Conservation (phyloP, 2,329 filamentous ascomycete genomes). For the Helicocarpus griseus region DNA sequence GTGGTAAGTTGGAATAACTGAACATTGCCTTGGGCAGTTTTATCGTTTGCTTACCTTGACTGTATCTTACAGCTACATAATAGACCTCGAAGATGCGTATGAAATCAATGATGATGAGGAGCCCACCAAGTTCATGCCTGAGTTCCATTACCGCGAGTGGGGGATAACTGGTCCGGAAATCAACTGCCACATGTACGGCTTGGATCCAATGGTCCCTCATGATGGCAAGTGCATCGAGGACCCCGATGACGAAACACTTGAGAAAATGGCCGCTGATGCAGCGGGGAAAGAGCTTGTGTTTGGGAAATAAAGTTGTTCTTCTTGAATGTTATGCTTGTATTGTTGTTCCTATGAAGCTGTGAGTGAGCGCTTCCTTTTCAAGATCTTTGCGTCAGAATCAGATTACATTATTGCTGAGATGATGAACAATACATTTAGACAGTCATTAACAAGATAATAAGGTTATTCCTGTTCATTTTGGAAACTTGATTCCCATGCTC, state of each 20-base stretch:
- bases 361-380: too few relatives aligned
- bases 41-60: background rate
- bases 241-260: conserved; percentile 8
- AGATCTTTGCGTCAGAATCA: too few relatives aligned
- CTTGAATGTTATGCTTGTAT: too few relatives aligned
- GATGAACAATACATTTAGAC: too few relatives aligned
- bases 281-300: conserved; percentile 6
- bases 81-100: conserved; percentile 12
- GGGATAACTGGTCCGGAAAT: conserved; percentile 7
- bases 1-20: conserved; percentile 7
- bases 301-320: background rate
- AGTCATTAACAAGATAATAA: too few relatives aligned
- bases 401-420: too few relatives aligned
- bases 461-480: too few relatives aligned
- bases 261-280: conserved; percentile 9
- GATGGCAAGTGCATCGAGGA: conserved; percentile 3
- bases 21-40: background rate
- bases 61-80: conserved; percentile 9
- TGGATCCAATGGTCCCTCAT: conserved; percentile 13
- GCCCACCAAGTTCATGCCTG: conserved; percentile 6
- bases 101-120: background rate
- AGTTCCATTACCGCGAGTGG: conserved; percentile 6
- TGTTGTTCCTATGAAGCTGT: too few relatives aligned
- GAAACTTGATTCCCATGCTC: too few relatives aligned
- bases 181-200: conserved; percentile 5